Evolutionary conservation across 306 rosid species (phyloP).

Genomic region (Prosopis cineraria): DNA sequence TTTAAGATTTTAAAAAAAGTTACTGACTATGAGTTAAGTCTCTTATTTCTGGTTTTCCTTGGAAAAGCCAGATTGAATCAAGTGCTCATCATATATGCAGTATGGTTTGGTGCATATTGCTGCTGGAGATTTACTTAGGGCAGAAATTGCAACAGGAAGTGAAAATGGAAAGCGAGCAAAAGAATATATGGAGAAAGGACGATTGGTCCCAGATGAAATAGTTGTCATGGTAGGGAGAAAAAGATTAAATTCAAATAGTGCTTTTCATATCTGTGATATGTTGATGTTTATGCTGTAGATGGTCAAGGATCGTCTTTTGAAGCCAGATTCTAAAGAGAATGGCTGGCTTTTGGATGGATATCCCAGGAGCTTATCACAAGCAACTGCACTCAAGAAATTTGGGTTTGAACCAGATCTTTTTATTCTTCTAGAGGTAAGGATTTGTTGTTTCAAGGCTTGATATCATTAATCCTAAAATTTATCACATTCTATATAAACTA

Average conservation of each 20-base stretch:
- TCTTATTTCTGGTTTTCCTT: slow-evolving; percentile 36
- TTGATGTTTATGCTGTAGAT: slow-evolving; percentile 51
- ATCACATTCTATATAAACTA: not conserved
- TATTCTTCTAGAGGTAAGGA: slow-evolving; percentile 72
- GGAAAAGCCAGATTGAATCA: slow-evolving; percentile 49
- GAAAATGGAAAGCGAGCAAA: slow-evolving; percentile 79
- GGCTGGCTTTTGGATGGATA: slow-evolving; percentile 99
- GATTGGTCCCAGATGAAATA: slow-evolving; percentile 83
- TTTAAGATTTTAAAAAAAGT: not conserved
- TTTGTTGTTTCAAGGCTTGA: slow-evolving; percentile 6
- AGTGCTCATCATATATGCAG: slow-evolving; percentile 63
- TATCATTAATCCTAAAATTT: not conserved
- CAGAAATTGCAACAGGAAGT: slow-evolving; percentile 82
- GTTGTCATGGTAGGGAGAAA: slow-evolving; percentile 70
- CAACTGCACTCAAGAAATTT: slow-evolving; percentile 61
- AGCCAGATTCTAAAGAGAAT: slow-evolving; percentile 64
- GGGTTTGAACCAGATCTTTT: slow-evolving; percentile 80
- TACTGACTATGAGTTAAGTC: slow-evolving; percentile 24
- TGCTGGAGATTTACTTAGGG: slow-evolving; percentile 96
- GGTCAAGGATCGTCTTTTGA: slow-evolving; percentile 79
- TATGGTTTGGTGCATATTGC: slow-evolving; percentile 85
- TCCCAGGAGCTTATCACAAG: slow-evolving; percentile 95
- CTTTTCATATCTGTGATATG: slow-evolving; percentile 31
- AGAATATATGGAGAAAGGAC: slow-evolving; percentile 83
- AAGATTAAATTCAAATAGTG: slow-evolving; percentile 12